Base-by-base conservation (phyloP, 495 filamentous ascomycete species). In the Parmelia sp. region DNA sequence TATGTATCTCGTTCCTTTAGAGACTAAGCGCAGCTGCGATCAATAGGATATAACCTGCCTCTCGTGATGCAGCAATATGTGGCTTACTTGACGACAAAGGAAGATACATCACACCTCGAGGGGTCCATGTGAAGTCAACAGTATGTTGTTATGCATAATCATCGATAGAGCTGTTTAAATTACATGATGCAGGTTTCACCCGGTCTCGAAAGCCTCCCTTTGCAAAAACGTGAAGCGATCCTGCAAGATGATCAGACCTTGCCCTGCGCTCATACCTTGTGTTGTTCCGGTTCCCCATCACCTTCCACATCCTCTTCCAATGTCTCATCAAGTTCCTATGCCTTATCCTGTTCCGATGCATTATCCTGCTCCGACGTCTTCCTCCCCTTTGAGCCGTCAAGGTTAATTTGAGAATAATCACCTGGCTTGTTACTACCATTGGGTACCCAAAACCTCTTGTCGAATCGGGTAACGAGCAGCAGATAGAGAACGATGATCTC, bases 391-490 rank as follows among this genome's bases (percentile, higher is more conserved):
- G 60, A 53, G 35, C 31, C 36, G 17, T 56, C 60, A 11, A 37
- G 19, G 25, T 49, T 27, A 15, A 9, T 37, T 45, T n/a, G 39
- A 35, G 58, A 63, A 37, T 69, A 68, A 37, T 71, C 70, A 27
- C 72, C 70, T 3, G 66, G 64, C 31, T 55, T 65, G 49, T 64
- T 63, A 60, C 73, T 64, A 49, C 76, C 77, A 56, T 77, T 76
- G 0, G 86, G 86, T 27, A 95, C 77, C 66, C 84, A 77, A 71
- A 93, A 94, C 6, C 85, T 81, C 63, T 78, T 77, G 68, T 96
- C 90, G 44, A 92, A 82, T 27, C 89, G 81, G 10, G 74, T 73
- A 6, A 88, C 66, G 11, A 84, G 78, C 70, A 87, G 90, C 2
- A 85, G 66, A 10, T 72, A 76, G 3, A 92, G 80, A 11, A 92